phyloP scores from a whole-genome alignment of 1,284 basidiomycete species.

The Rhodotorula sp. region DNA sequence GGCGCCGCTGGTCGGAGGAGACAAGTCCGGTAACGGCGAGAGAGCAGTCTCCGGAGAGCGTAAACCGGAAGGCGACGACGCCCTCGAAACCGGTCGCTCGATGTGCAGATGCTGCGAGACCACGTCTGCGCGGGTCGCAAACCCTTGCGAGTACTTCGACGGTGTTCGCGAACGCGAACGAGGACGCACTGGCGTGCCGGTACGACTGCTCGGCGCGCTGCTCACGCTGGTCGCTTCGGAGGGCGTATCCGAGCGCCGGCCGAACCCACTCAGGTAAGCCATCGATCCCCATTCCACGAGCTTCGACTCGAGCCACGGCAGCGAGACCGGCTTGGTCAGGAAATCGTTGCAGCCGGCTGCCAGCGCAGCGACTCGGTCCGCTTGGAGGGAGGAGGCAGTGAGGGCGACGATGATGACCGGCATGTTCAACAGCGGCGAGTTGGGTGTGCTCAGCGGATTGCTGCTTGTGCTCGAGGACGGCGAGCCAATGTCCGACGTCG shows the following conservation, averaged over 20 bases:
- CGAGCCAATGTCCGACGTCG: conserved; percentile 58
- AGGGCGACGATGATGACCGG: conserved; percentile 98
- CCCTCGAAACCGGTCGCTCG: conserved; percentile 20
- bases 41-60: neutral
- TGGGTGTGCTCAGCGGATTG: conserved; percentile 32
- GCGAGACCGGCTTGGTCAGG: conserved; percentile 92
- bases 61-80: conserved; percentile 12
- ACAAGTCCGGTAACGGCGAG: conserved; percentile 19
- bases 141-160: conserved; percentile 6
- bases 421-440: conserved; percentile 57
- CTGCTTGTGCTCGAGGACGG: conserved; percentile 24
- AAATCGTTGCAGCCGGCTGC: conserved; percentile 99
- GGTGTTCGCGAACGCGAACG: neutral
- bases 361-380: conserved; percentile 90
- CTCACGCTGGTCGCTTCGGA: conserved; percentile 13
- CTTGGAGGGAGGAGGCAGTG: conserved; percentile 88
- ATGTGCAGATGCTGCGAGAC: conserved; percentile 41
- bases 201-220: neutral
- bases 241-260: conserved; percentile 16
- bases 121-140: conserved; percentile 23
- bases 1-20: neutral
- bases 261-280: conserved; percentile 47
- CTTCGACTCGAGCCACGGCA: conserved; percentile 96
- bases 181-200: conserved; percentile 2
- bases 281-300: conserved; percentile 90